A percentile compares a stretch with the other conserved stretches of the same genome.
Evolutionary conservation across 495 filamentous ascomycete species (phyloP).

Genomic region (Talaromyces proteolyticus): DNA sequence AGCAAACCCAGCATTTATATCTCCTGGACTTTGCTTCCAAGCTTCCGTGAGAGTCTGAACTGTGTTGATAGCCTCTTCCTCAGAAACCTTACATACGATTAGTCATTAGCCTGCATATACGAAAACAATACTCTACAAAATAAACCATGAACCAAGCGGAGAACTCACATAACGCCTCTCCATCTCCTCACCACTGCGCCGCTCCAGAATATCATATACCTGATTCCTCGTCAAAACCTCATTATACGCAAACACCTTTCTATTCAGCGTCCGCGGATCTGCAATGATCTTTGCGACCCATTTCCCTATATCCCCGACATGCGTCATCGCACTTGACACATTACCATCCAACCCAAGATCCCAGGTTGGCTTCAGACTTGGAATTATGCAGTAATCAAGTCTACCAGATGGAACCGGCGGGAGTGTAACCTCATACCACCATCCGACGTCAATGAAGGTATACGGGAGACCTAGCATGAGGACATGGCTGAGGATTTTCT

Average conservation of each 20-base stretch:
- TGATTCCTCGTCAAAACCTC: slow-evolving; percentile 26
- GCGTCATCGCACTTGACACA: slow-evolving; percentile 18
- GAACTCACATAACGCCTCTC: slow-evolving; percentile 20
- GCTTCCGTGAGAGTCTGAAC: not conserved
- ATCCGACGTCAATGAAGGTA: slow-evolving; percentile 40
- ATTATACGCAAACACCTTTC: slow-evolving; percentile 26
- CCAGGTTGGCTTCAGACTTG: not conserved
- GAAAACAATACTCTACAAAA: not conserved
- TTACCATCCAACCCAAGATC: slow-evolving; percentile 25
- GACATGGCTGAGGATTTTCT: slow-evolving; percentile 24
- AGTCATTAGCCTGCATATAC: not conserved
- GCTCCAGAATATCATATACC: slow-evolving; percentile 24
- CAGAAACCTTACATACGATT: not conserved
- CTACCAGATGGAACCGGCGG: slow-evolving; percentile 27
- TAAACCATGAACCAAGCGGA: not conserved
- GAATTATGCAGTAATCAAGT: slow-evolving; percentile 18
- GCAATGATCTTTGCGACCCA: slow-evolving; percentile 35
- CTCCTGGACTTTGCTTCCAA: slow-evolving; percentile 1
- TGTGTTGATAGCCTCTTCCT: slow-evolving; percentile 13
- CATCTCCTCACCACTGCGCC: slow-evolving; percentile 24
- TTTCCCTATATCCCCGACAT: slow-evolving; percentile 31
- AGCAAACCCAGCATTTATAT: slow-evolving; percentile 1
- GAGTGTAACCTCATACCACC: slow-evolving; percentile 30
- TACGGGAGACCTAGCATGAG: slow-evolving; percentile 28
- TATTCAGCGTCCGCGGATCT: slow-evolving; percentile 37